Percentiles rank a stretch among this genome's conserved stretches.
phyloP scores from a whole-genome alignment of 2,329 filamentous ascomycete genomes.

The Knufia fluminis region DNA sequence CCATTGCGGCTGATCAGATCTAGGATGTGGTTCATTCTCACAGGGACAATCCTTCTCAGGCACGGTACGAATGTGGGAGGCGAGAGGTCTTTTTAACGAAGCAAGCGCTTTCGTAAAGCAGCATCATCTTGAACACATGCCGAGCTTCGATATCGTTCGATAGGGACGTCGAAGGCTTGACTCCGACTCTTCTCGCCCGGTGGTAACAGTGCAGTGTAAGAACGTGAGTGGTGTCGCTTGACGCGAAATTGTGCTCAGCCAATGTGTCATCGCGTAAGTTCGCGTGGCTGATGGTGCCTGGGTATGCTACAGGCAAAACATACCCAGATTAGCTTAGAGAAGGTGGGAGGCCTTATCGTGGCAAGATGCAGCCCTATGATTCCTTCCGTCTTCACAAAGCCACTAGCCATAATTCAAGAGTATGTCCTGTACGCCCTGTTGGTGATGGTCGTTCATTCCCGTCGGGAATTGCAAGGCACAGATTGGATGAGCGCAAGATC shows the following conservation, averaged over 20 bases:
- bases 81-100: background rate
- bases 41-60: background rate
- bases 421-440: too few species aligned
- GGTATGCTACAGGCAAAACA: background rate
- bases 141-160: background rate
- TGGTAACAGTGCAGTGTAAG: background rate
- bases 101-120: too few species aligned
- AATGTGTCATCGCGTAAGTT: background rate
- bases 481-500: too few species aligned
- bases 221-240: background rate
- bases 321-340: background rate
- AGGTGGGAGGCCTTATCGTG: background rate
- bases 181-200: background rate
- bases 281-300: background rate
- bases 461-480: too few species aligned
- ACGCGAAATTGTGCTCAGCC: background rate
- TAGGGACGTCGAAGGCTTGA: background rate
- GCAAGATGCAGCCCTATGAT: constrained; percentile 2
- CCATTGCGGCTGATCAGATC: background rate
- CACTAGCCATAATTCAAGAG: too few species aligned
- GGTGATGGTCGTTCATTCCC: too few species aligned
- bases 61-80: background rate
- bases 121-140: too few species aligned
- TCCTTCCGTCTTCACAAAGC: too few species aligned
- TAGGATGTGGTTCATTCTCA: background rate